Evolutionary conservation across 306 rosid genomes (phyloP), one percentile per base, ranked within the genome.

Genomic region (Vigna mungo): DNA sequence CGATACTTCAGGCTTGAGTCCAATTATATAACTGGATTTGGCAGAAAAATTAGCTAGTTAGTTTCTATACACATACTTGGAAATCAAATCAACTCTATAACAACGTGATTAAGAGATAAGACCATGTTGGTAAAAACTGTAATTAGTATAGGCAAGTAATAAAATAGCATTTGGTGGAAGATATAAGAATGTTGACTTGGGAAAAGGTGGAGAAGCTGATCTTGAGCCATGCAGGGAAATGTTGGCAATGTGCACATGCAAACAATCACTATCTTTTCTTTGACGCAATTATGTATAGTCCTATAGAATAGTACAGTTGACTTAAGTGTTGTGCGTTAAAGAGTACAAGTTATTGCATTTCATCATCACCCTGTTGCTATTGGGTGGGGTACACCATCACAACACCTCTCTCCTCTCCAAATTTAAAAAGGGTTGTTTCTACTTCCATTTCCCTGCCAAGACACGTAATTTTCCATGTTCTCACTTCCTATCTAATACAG

Each of bases 171-270:
- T 34, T 34, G 39, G 39, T 34, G 73, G 75, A 61, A 63, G 74
- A 58, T 4, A 9, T 54, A 56, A 14, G 7, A 16, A 32, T 36
- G 79, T 83, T 74, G 88, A 88, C 68, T 75, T 68, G 6, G 15
- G 69, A 75, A 86, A 83, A 83, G 77, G 72, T 74, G 81, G 83
- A 76, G 58, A 75, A 84, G 51, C 58, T 74, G 84, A 72, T 80
- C 80, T 83, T 77, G 44, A 78, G 92, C 91, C 92, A 87, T 90
- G 92, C 97, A 92, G 52, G 76, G 84, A 41, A 84, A 66, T 85
- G 71, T 30, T 21, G 60, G 73, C 2, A 74, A 66, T 83, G 85
- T 83, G 77, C 87, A 84, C 88, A 88, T 78, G 86, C 90, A 81
- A 59, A 75, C 80, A 66, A 70, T 55, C 52, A 13, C 13, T 41